Conservation (phyloP, 768 basidiomycete species). For the Stropharia rugosoannulata region DNA sequence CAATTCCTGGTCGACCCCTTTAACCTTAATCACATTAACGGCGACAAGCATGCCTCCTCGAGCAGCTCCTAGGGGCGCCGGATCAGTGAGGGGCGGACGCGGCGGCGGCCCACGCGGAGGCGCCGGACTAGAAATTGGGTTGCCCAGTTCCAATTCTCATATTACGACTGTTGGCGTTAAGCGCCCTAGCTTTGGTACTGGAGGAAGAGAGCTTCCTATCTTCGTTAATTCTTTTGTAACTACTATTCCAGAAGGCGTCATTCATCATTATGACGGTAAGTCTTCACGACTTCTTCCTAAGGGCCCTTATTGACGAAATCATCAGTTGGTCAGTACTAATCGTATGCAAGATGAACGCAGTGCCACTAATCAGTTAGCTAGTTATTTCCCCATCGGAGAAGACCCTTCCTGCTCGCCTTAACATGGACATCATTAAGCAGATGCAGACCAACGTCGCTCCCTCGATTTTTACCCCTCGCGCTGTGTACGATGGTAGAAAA, state of each 20-base stretch:
- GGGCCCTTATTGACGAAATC: constrained; percentile 9
- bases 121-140: constrained; percentile 19
- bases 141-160: constrained; percentile 32
- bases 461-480: constrained; percentile 69
- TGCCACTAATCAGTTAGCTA: constrained; percentile 18
- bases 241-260: constrained; percentile 58
- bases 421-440: constrained; percentile 66
- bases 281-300: constrained; percentile 8
- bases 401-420: constrained; percentile 61
- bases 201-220: constrained; percentile 42
- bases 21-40: background rate
- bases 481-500: constrained; percentile 79
- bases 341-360: background rate
- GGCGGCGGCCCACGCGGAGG: constrained; percentile 29
- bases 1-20: background rate
- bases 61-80: constrained; percentile 25
- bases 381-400: constrained; percentile 73
- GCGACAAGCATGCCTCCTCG: constrained; percentile 39
- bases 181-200: constrained; percentile 60
- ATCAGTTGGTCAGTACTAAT: constrained; percentile 42
- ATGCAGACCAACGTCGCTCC: constrained; percentile 60
- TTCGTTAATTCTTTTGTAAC: constrained; percentile 65
- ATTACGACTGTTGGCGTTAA: constrained; percentile 65
- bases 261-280: constrained; percentile 81
- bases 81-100: constrained; percentile 29